A percentile compares a stretch with the other conserved stretches of the same genome.
These are phyloP conservation scores for Sanghuangporus sanghuang DNA, from an alignment of 1,284 basidiomycete genomes.

Conservation along the genomic window DNA sequence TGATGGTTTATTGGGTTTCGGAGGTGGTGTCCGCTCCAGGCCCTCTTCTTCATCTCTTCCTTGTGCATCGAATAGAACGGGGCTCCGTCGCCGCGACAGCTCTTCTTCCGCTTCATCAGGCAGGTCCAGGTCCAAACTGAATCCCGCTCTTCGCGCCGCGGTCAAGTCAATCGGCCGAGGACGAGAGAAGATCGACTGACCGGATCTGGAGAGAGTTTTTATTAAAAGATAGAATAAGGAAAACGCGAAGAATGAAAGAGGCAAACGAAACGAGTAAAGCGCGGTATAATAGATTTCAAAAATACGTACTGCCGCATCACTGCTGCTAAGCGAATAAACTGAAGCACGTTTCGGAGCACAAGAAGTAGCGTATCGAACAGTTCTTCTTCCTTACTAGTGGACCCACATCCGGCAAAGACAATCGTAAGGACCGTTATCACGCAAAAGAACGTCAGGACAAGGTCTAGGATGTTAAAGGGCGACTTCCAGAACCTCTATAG, in stretches of 20 bases:
- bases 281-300: neutral
- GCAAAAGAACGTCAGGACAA: constrained; percentile 83
- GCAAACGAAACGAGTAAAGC: constrained; percentile 1
- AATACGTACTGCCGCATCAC: constrained; percentile 82
- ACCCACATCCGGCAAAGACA: constrained; percentile 73
- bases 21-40: constrained; percentile 27
- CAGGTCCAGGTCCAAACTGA: constrained; percentile 67
- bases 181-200: constrained; percentile 88
- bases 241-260: neutral
- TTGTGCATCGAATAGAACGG: constrained; percentile 51
- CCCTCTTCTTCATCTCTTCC: constrained; percentile 35
- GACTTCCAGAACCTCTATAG: constrained; percentile 93
- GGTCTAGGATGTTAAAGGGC: constrained; percentile 83
- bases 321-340: constrained; percentile 83
- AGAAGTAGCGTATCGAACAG: constrained; percentile 86
- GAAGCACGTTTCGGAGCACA: constrained; percentile 85
- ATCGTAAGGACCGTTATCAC: constrained; percentile 82
- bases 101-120: constrained; percentile 59
- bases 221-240: too few relatives aligned
- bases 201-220: constrained; percentile 54
- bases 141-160: constrained; percentile 62
- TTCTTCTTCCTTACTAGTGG: constrained; percentile 82
- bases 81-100: constrained; percentile 24
- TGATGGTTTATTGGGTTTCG: constrained; percentile 52
- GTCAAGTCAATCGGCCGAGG: constrained; percentile 90